Conservation (phyloP, 371 early-diverging fungal species). For the Sporodiniella umbellata region DNA sequence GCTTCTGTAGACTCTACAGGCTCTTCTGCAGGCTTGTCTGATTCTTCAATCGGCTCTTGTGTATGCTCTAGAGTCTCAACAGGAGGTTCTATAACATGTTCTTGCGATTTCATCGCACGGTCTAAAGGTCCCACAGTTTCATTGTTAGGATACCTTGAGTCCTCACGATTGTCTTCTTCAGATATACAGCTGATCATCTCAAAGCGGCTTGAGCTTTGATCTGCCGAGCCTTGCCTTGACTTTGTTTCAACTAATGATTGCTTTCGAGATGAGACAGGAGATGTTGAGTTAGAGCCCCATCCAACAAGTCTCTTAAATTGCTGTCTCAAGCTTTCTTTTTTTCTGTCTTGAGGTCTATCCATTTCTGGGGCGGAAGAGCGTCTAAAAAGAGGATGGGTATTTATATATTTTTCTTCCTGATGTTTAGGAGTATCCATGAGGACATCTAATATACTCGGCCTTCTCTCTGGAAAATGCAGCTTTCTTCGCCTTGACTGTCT, state of each 20-base stretch:
- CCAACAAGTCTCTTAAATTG: conserved; percentile 44
- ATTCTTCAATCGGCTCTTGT: too few species aligned
- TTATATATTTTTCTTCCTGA: not conserved
- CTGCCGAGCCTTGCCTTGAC: conserved; percentile 13
- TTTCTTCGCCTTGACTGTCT: conserved; percentile 11
- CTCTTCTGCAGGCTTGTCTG: too few species aligned
- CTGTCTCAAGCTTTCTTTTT: conserved; percentile 32
- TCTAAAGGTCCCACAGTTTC: conserved; percentile 3
- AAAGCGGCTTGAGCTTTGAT: not conserved
- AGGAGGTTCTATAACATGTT: too few species aligned
- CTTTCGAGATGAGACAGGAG: conserved; percentile 4
- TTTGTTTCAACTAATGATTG: conserved; percentile 3
- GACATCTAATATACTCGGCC: conserved; percentile 48
- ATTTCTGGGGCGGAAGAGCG: conserved; percentile 2
- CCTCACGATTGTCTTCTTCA: conserved; percentile 6
- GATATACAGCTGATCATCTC: conserved; percentile 8
- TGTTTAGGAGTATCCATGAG: conserved; percentile 29
- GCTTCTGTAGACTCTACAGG: too few species aligned
- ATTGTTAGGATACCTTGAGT: conserved; percentile 7
- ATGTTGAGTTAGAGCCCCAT: conserved; percentile 32
- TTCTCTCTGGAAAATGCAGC: conserved; percentile 7
- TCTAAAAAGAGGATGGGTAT: too few species aligned
- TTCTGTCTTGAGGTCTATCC: conserved; percentile 5
- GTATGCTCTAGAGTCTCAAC: too few species aligned
- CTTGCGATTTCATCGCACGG: too few species aligned